These are phyloP conservation scores for Botrytis elliptica DNA, from an alignment of 2,329 filamentous ascomycete species.

Conservation along the genomic window DNA sequence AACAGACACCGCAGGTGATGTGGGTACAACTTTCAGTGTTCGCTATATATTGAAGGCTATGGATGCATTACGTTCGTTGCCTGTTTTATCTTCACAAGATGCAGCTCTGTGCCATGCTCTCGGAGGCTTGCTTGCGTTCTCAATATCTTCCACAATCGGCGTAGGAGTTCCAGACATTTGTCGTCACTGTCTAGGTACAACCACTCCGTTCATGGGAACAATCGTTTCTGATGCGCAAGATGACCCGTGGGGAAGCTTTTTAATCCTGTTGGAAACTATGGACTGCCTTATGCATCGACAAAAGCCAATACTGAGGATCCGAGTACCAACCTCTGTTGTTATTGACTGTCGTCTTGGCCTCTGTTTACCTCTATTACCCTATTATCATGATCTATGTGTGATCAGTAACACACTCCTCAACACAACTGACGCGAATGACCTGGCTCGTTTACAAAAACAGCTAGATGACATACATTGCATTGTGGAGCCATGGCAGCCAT, in stretches of 20 bases:
- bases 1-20: slow-evolving; percentile 14
- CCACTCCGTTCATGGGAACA: slow-evolving; percentile 27
- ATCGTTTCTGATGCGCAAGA: slow-evolving; percentile 23
- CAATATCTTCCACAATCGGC: slow-evolving; percentile 35
- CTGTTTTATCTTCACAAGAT: slow-evolving; percentile 29
- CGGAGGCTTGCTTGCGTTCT: slow-evolving; percentile 32
- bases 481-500: slow-evolving; percentile 36
- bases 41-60: slow-evolving; percentile 31
- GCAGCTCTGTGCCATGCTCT: slow-evolving; percentile 31
- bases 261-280: slow-evolving; percentile 35
- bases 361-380: slow-evolving; percentile 34
- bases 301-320: slow-evolving; percentile 31
- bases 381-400: slow-evolving; percentile 36
- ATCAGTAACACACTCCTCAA: slow-evolving; percentile 32
- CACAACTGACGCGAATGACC: slow-evolving; percentile 22
- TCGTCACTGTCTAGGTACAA: slow-evolving; percentile 31
- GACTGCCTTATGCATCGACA: slow-evolving; percentile 35
- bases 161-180: slow-evolving; percentile 34
- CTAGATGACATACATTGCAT: slow-evolving; percentile 28
- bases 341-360: slow-evolving; percentile 35
- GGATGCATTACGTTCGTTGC: slow-evolving; percentile 30
- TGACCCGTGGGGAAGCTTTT: slow-evolving; percentile 30
- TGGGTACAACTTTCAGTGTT: slow-evolving; percentile 23
- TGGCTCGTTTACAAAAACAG: slow-evolving; percentile 28
- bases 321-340: not conserved